Conservation (phyloP, 345 rosid species). For the Aurinia saxatilis region DNA sequence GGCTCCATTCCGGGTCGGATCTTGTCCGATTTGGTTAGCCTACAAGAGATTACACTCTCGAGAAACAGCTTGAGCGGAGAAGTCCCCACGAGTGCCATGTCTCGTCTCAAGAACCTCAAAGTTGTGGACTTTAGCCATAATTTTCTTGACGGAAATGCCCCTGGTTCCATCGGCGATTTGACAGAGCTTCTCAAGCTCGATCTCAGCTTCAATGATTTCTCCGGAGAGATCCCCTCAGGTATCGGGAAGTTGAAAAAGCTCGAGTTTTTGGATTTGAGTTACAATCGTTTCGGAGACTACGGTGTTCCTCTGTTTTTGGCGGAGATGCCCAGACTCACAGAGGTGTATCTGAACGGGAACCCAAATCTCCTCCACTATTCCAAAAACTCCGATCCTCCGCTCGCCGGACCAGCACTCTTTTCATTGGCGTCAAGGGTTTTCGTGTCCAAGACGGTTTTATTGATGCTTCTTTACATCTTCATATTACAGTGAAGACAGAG, state of each 20-base stretch:
- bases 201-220: constrained; percentile 38
- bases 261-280: constrained; percentile 56
- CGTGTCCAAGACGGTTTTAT: not conserved
- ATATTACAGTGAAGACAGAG: not conserved
- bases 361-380: constrained; percentile 2
- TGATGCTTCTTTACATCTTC: constrained; percentile 7
- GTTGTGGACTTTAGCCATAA: constrained; percentile 52
- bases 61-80: constrained; percentile 50
- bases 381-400: not conserved
- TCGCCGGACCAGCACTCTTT: too few species aligned
- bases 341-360: constrained; percentile 60
- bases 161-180: constrained; percentile 38
- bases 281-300: constrained; percentile 40
- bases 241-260: constrained; percentile 34
- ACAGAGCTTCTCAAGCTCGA: constrained; percentile 54
- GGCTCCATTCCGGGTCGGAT: constrained; percentile 39
- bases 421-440: not conserved
- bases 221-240: constrained; percentile 42
- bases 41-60: constrained; percentile 51
- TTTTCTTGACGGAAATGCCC: constrained; percentile 34
- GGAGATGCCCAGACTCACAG: constrained; percentile 35
- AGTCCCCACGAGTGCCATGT: constrained; percentile 16
- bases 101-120: constrained; percentile 36
- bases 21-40: constrained; percentile 26
- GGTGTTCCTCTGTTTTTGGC: constrained; percentile 49